These are phyloP conservation scores for Babesia sp. DNA, from an alignment of 169 alveolate species.

Conservation along the genomic window DNA sequence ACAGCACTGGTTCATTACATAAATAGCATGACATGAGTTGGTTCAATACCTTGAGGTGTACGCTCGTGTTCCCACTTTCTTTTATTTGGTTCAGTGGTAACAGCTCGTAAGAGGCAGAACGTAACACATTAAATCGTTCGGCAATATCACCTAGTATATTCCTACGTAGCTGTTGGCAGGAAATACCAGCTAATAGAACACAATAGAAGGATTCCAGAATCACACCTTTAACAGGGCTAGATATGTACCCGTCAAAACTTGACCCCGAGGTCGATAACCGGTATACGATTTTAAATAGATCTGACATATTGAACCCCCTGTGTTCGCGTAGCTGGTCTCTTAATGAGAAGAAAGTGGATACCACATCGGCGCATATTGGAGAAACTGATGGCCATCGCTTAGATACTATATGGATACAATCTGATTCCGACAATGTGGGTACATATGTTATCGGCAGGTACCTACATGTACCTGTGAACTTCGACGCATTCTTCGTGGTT, in stretches of 20 bases:
- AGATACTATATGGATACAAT: conserved; percentile 9
- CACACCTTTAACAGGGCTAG: conserved; percentile 27
- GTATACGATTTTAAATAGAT: conserved; percentile 21
- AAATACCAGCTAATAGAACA: conserved; percentile 32
- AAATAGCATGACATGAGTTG: conserved; percentile 79
- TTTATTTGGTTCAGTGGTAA: conserved; percentile 31
- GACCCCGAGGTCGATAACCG: conserved; percentile 12
- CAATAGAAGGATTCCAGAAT: conserved; percentile 39
- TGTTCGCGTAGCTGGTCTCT: neutral
- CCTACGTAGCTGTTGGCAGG: neutral
- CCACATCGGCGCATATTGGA: neutral
- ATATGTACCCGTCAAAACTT: conserved; percentile 36
- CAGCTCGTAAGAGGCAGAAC: neutral
- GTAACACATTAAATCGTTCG: conserved; percentile 1
- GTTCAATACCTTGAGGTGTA: conserved; percentile 82
- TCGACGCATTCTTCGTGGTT: conserved; percentile 32
- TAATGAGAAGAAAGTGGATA: conserved; percentile 20
- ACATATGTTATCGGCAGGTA: conserved; percentile 1
- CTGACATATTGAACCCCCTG: conserved; percentile 33
- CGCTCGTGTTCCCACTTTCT: conserved; percentile 22
- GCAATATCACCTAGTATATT: neutral
- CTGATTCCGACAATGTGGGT: conserved; percentile 20
- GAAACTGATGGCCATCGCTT: neutral
- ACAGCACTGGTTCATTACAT: conserved; percentile 91
- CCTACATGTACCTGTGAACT: conserved; percentile 18